Conservation (phyloP, 495 filamentous ascomycete species). For the Penicillium arizonense region DNA sequence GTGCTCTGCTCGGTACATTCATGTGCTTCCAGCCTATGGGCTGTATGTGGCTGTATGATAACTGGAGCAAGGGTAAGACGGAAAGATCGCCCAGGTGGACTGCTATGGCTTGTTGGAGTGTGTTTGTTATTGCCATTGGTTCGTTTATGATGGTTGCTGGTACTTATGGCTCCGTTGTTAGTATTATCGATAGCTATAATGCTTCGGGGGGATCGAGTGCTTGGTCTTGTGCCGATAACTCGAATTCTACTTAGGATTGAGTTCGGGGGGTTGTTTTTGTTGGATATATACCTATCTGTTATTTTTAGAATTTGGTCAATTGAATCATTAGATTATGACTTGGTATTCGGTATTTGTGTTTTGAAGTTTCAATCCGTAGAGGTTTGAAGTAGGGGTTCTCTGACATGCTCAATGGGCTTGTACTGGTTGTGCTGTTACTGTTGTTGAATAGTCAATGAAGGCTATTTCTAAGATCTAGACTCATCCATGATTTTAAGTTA, state of each 20-base stretch:
- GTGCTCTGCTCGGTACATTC: constrained; percentile 53
- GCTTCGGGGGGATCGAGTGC: constrained; percentile 22
- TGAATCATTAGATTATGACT: no score
- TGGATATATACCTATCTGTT: background rate
- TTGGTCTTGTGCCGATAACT: constrained; percentile 39
- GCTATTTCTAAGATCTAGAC: no score
- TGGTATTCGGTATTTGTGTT: no score
- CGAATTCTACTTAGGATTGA: constrained; percentile 18
- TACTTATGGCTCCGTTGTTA: constrained; percentile 55
- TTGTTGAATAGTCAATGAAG: no score
- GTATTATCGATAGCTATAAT: constrained; percentile 50
- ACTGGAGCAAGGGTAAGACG: constrained; percentile 43
- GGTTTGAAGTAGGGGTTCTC: no score
- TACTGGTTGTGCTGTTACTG: no score
- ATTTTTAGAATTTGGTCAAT: no score
- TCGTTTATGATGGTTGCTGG: constrained; percentile 53
- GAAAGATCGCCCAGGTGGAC: constrained; percentile 23
- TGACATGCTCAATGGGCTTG: no score
- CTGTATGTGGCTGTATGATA: constrained; percentile 47
- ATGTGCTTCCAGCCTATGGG: constrained; percentile 47
- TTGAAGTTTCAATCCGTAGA: no score
- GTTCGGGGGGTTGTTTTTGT: background rate
- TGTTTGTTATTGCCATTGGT: constrained; percentile 32
- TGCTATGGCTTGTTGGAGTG: constrained; percentile 28
- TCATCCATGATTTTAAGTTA: no score